Evolutionary conservation across 73 alveolate species (phyloP).

Genomic region (Paramecium biaurelia): DNA sequence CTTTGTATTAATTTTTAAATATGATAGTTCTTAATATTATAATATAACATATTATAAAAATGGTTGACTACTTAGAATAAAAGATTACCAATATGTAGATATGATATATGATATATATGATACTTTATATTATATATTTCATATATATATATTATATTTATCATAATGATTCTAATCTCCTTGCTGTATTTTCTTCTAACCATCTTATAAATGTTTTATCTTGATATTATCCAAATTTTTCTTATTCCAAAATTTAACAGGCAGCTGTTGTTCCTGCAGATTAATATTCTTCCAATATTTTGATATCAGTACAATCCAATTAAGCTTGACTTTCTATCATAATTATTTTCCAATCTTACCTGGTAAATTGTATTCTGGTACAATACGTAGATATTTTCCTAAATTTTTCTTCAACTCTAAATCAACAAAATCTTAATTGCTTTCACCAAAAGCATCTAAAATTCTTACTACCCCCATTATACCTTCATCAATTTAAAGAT

Average conservation of each 20-base stretch:
- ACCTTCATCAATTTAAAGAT: constrained; percentile 21
- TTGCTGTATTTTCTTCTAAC: neutral
- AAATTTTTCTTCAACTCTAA: constrained; percentile 19
- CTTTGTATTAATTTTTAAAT: neutral
- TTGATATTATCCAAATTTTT: constrained; percentile 44
- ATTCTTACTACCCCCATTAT: constrained; percentile 20
- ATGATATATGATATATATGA: no score
- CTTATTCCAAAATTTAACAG: neutral
- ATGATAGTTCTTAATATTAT: no score
- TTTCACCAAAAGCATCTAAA: constrained; percentile 41
- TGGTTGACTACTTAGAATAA: no score
- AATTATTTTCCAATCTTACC: neutral
- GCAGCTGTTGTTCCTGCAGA: constrained; percentile 39
- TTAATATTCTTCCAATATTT: constrained; percentile 49
- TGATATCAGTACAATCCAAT: constrained; percentile 42
- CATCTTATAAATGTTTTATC: neutral
- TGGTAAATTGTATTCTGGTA: constrained; percentile 3
- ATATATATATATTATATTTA: neutral
- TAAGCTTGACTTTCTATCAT: constrained; percentile 26
- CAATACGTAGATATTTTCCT: constrained; percentile 42
- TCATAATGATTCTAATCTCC: constrained; percentile 38
- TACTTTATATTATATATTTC: no score
- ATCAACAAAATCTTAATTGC: constrained; percentile 56
- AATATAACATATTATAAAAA: no score
- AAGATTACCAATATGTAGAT: no score